These are phyloP conservation scores for Aspergillus sp. DNA, from an alignment of 2,329 filamentous ascomycete genomes.

Conservation along the genomic window DNA sequence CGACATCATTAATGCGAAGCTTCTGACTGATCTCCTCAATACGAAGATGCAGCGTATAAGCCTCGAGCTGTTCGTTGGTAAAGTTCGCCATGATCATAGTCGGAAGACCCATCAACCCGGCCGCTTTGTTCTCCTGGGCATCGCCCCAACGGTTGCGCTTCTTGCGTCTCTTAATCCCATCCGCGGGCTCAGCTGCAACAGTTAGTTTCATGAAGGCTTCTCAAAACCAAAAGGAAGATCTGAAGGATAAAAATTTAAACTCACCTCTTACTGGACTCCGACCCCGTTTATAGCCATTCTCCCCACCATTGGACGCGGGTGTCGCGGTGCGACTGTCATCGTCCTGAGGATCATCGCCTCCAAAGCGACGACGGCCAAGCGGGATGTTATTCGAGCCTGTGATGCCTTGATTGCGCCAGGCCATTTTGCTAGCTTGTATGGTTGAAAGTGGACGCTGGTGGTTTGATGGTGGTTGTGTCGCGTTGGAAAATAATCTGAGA, in stretches of 20 bases:
- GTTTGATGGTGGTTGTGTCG: neutral
- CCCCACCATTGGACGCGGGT: constrained; percentile 40
- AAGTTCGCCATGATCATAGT: constrained; percentile 96
- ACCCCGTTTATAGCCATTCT: constrained; percentile 65
- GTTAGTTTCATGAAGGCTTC: too few relatives aligned
- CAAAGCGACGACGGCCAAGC: constrained; percentile 74
- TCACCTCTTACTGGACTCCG: constrained; percentile 79
- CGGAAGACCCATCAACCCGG: constrained; percentile 91
- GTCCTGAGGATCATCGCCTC: constrained; percentile 51
- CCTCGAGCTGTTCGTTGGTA: constrained; percentile 96
- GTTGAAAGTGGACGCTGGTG: too few relatives aligned
- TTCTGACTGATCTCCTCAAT: constrained; percentile 99
- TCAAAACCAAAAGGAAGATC: too few relatives aligned
- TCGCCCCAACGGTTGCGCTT: constrained; percentile 99
- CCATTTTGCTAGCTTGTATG: constrained; percentile 35
- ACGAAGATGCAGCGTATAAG: constrained; percentile 89
- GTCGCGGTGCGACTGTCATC: constrained; percentile 40
- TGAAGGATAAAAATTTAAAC: constrained; percentile 21
- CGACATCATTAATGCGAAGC: constrained; percentile 96
- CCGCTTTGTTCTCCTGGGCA: constrained; percentile 95
- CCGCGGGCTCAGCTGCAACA: constrained; percentile 43
- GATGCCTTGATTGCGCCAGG: constrained; percentile 67
- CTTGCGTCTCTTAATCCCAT: constrained; percentile 83
- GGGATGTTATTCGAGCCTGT: constrained; percentile 98
- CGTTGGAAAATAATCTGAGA: neutral